Evolutionary conservation across 2,329 filamentous ascomycete genomes (phyloP), one percentile per base, ranked within the genome.

Genomic region (Proliferodiscus dingleyae): DNA sequence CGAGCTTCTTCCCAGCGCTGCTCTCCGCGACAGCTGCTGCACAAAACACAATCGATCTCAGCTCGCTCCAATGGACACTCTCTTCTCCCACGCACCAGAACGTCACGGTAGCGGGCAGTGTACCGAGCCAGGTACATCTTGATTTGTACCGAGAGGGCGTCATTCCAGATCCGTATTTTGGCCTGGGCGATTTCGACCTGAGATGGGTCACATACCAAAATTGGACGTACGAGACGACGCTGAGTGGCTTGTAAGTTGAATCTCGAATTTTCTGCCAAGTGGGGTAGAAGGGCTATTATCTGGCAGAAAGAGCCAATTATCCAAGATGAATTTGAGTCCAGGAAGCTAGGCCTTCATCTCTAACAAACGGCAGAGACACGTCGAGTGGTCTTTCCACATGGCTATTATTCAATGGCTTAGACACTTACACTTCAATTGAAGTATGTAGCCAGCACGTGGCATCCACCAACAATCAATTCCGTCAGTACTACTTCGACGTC

Each of bases 361-460:
- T 30, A 32, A 53, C 51, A 26, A 32, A 37, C 39, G 41, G 3
- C 26, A 47, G 56, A 62, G 46, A 64, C 11, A 51, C 48, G 4
- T 60, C 53, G 3, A 64, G 68, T 26, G 60, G 59, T 2, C 66
- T 56, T 4, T 63, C 63, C 6, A 78, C 72, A 3, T 81, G 72
- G 67, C 68, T 83, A 1, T 65, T 81, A 0, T 83, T 83, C 63
- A 72, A 83, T 45, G 79, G 79, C 5, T 66, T 83, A 2, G 79
- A 83, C 51, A 83, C 79, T 0, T 81, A 80, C 53, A 68, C 77
- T 5, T 72, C 71, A 8, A 71, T 83, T 37, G 66, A 68, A 5
- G 66, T 83, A 28, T 83, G 79, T 51, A 72, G 69, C 0, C 60
- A 75, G 18, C 64, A 70, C 42, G 69, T 83, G 3, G 78, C 74